Percentiles rank a stretch among this genome's conserved stretches.
Conservation (phyloP, 2,329 filamentous ascomycete species). For the Dactylellina parvicollis region DNA sequence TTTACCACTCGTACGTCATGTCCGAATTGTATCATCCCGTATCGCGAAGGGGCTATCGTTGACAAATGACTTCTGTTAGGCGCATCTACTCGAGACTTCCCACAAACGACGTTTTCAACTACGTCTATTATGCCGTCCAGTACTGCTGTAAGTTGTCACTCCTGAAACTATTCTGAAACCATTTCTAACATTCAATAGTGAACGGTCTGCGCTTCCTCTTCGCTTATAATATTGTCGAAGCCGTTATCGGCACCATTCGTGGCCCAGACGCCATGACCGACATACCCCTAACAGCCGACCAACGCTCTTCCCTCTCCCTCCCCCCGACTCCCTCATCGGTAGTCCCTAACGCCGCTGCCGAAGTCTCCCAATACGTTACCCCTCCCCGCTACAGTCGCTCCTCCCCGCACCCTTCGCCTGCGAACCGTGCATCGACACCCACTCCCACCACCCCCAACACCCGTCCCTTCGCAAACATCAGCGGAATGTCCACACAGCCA, state of each 20-base stretch:
- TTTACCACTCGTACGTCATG: conserved; percentile 39
- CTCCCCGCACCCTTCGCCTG: conserved; percentile 39
- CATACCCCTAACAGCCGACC: conserved; percentile 44
- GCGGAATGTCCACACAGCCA: conserved; percentile 17
- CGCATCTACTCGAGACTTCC: conserved; percentile 42
- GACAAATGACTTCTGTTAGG: too few species aligned
- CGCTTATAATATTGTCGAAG: conserved; percentile 46
- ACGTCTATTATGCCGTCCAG: conserved; percentile 25
- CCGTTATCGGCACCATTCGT: conserved; percentile 37
- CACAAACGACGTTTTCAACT: conserved; percentile 31
- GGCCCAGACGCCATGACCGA: conserved; percentile 43
- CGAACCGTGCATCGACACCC: conserved; percentile 26
- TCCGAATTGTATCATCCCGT: not conserved
- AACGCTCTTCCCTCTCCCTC: conserved; percentile 50
- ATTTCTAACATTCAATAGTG: conserved; percentile 16
- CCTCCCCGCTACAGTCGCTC: conserved; percentile 51
- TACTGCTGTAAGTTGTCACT: conserved; percentile 28
- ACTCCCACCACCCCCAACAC: conserved; percentile 23
- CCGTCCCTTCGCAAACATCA: conserved; percentile 35
- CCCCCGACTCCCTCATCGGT: conserved; percentile 33
- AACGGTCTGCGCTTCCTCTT: conserved; percentile 30
- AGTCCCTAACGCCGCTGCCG: conserved; percentile 7
- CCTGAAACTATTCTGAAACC: not conserved
- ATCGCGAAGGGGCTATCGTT: not conserved
- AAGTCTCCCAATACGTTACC: conserved; percentile 47